phyloP scores from a whole-genome alignment of 179 eudicot species.

The Beta corolliflora region DNA sequence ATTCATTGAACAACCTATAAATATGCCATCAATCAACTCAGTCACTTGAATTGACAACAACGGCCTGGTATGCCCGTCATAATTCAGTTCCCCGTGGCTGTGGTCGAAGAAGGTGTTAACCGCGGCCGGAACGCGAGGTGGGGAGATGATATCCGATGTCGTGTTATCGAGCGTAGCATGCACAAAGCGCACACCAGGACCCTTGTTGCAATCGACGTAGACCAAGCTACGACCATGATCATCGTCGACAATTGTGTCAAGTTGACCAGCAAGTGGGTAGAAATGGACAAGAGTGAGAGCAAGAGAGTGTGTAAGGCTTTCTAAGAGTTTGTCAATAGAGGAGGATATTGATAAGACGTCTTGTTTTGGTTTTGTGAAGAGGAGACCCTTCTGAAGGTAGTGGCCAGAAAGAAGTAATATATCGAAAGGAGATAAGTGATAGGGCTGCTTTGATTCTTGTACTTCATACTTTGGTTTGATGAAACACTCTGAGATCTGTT shows the following conservation, averaged over 20 bases:
- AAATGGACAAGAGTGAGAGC: constrained; percentile 3
- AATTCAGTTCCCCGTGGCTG: constrained; percentile 29
- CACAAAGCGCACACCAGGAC: constrained; percentile 22
- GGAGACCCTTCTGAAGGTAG: constrained; percentile 17
- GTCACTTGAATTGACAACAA: constrained; percentile 34
- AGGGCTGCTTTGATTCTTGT: constrained; percentile 4
- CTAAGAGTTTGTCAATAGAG: not conserved
- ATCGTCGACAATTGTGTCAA: constrained; percentile 3
- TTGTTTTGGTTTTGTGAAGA: not conserved
- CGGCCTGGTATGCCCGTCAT: constrained; percentile 46
- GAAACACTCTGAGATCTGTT: not conserved
- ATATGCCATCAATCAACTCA: constrained; percentile 21
- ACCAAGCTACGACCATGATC: not conserved
- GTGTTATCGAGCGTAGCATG: constrained; percentile 18
- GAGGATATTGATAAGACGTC: not conserved
- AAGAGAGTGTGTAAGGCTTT: not conserved
- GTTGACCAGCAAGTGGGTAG: not conserved
- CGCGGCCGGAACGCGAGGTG: not conserved
- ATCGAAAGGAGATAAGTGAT: constrained; percentile 5
- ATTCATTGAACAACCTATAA: constrained; percentile 35
- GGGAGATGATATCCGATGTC: no score
- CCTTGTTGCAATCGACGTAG: constrained; percentile 24
- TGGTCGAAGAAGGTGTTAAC: constrained; percentile 45
- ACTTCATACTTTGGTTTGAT: constrained; percentile 2
- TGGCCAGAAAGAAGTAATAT: not conserved